phyloP scores from a whole-genome alignment of 108 stramenopile species.

The Craspedostauros australis region DNA sequence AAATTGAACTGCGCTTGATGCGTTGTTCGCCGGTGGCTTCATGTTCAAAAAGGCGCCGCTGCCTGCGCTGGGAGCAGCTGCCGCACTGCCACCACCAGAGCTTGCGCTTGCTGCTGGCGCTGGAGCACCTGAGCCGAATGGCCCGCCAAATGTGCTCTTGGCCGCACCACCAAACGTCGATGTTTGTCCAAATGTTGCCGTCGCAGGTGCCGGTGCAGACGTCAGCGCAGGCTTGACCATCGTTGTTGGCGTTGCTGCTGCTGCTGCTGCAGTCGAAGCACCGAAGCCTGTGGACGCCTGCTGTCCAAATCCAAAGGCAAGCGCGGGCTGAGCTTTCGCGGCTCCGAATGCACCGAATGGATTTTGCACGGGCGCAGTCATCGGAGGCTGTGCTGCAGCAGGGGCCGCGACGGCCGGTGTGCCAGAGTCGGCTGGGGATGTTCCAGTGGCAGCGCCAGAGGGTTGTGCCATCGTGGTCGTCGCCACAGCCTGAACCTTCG shows the following conservation, averaged over 20 bases:
- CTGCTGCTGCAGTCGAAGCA: background rate
- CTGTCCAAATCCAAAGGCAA: conserved; percentile 1
- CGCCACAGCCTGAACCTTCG: too few relatives aligned
- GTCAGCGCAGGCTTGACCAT: too few relatives aligned
- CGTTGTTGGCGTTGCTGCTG: too few relatives aligned
- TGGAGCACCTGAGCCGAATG: background rate
- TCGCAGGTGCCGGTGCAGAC: background rate
- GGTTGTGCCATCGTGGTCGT: background rate
- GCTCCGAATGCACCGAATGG: conserved; percentile 2
- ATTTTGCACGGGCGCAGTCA: background rate
- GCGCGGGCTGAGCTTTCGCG: background rate
- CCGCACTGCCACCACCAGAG: conserved; percentile 7
- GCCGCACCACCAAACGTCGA: conserved; percentile 9
- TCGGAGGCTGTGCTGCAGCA: background rate
- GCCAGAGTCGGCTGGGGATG: background rate
- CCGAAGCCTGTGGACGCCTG: conserved; percentile 2
- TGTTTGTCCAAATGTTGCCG: conserved; percentile 1
- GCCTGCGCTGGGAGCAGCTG: conserved; percentile 8
- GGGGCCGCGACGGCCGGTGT: background rate
- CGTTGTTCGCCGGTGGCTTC: conserved; percentile 38
- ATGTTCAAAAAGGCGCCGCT: conserved; percentile 41
- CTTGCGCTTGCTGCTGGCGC: background rate
- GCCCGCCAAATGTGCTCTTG: background rate
- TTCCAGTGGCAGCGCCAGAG: conserved; percentile 4
- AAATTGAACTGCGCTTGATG: conserved; percentile 28